Evolutionary conservation across 768 basidiomycete genomes (phyloP), one percentile per base, ranked within the genome.

Genomic region (Psilocybe sp.): DNA sequence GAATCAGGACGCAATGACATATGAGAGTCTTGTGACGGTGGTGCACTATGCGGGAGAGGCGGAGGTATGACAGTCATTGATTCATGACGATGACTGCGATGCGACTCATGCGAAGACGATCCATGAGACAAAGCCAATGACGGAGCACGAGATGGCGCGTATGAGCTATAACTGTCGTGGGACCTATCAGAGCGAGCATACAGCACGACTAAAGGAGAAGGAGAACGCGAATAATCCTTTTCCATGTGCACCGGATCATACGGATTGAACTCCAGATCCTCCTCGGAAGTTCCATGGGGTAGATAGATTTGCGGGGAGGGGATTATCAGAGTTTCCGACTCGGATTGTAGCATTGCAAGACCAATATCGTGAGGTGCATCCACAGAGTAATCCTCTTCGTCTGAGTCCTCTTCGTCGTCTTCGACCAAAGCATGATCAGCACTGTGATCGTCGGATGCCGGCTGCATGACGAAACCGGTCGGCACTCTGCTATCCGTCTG

Each of bases 321-420:
- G 31, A 48, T 53, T 6, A 51, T 44, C 15, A 46, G 36, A 23
- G 54, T 42, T 37, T 53, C 47, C 39, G 53, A 41, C 34, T 54
- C 31, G 14, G 47, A 39, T 39, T 48, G 52, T 31, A 66, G 50
- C 64, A 67, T 57, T 15, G 62, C 62, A 60, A 66, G 61, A 15
- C 65, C 65, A 43, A 67, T 67, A 15, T 58, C 50, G 32, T 62
- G 53, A 33, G 62, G 55, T 42, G 50, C 46, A 31, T 52, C 59
- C 40, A 46, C 43, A 47, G 47, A 31, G 42, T 57, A 46, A 10
- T 55, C 35, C 34, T 42, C 40, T 44, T 47, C 53, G 18, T 32
- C 47, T 39, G 32, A 47, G 23, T 48, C 38, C 39, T 51, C 38
- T 16, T 35, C 28, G 38, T 19, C 38, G 8, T 35, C 36, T 14